phyloP scores from a whole-genome alignment of 2,329 filamentous ascomycete genomes.

The Phaeosphaeriaceae sp. region DNA sequence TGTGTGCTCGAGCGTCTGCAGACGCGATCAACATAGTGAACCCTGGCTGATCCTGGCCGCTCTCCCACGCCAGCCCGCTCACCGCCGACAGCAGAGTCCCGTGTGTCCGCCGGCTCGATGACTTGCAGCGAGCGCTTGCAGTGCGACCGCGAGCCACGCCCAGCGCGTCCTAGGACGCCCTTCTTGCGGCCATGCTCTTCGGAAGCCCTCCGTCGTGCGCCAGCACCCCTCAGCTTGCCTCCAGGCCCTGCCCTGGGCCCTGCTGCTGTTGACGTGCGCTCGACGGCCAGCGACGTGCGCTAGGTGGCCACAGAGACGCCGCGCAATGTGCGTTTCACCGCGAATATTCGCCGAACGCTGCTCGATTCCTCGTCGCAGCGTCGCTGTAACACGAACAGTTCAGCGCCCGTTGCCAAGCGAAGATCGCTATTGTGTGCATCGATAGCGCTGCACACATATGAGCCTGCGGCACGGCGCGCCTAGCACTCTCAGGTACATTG shows the following conservation, averaged over 20 bases:
- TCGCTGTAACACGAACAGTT: conserved; percentile 8
- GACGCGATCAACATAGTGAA: conserved; percentile 21
- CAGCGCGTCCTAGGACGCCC: background rate
- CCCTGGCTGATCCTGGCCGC: background rate
- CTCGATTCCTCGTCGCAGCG: conserved; percentile 16
- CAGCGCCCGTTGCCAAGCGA: conserved; percentile 33
- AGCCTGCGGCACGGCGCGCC: conserved; percentile 17
- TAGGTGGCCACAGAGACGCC: conserved; percentile 3
- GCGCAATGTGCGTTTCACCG: conserved; percentile 26
- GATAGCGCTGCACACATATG: conserved; percentile 19
- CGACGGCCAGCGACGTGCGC: background rate
- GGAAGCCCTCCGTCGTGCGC: conserved; percentile 6
- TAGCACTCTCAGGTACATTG: conserved; percentile 29
- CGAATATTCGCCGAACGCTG: conserved; percentile 23
- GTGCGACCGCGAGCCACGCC: background rate
- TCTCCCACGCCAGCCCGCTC: conserved; percentile 14
- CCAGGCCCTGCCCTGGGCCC: background rate
- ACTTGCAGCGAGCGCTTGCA: conserved; percentile 14
- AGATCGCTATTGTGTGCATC: conserved; percentile 35
- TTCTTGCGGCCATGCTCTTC: background rate
- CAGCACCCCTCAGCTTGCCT: conserved; percentile 7
- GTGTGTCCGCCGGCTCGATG: conserved; percentile 14
- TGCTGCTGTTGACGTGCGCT: background rate
- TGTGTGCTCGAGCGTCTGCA: conserved; percentile 23
- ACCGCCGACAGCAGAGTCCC: conserved; percentile 8